Conservation (phyloP, 108 stramenopile species). For the Thalassiosira profunda region DNA sequence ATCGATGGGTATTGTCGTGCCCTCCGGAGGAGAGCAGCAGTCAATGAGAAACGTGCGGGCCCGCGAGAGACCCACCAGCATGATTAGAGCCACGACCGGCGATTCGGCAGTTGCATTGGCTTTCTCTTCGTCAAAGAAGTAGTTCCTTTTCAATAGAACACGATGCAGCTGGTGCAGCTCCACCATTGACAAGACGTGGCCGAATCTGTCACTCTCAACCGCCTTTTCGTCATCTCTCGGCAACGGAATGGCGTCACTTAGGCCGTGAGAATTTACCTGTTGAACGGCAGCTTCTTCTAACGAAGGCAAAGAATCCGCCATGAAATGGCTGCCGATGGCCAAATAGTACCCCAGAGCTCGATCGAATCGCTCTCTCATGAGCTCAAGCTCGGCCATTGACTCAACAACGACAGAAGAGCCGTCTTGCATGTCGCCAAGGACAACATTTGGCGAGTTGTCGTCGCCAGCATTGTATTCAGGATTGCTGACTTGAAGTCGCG, state of each 20-base stretch:
- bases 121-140: constrained; percentile 23
- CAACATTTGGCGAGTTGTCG: constrained; percentile 9
- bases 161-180: constrained; percentile 73
- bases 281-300: constrained; percentile 56
- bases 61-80: constrained; percentile 62
- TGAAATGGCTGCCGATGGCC: constrained; percentile 61
- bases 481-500: constrained; percentile 12
- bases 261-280: constrained; percentile 30
- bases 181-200: constrained; percentile 60
- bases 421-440: constrained; percentile 5
- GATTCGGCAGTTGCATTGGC: constrained; percentile 9
- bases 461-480: not conserved
- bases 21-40: constrained; percentile 62
- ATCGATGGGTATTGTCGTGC: constrained; percentile 1
- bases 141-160: constrained; percentile 56
- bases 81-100: constrained; percentile 72
- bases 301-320: constrained; percentile 13
- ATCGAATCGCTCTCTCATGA: constrained; percentile 75
- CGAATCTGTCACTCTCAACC: constrained; percentile 38
- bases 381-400: constrained; percentile 66
- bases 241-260: not conserved
- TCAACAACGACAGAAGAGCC: constrained; percentile 48
- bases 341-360: constrained; percentile 65
- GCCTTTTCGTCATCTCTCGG: not conserved
- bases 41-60: constrained; percentile 76